These are phyloP conservation scores for Curvularia lunata DNA, from an alignment of 2,329 filamentous ascomycete genomes.

Conservation along the genomic window DNA sequence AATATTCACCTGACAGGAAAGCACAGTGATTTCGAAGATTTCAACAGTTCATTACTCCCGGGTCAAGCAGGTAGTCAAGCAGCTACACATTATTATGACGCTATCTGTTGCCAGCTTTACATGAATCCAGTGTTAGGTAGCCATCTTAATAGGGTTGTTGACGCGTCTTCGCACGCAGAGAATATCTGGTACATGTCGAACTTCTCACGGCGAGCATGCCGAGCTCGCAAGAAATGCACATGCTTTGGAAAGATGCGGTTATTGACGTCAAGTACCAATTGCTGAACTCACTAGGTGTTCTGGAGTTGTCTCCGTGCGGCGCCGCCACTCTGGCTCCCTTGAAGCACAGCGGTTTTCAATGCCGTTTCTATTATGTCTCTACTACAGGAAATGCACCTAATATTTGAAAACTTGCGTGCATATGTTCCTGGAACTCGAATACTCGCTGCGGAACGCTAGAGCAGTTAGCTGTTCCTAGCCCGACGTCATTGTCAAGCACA, in stretches of 20 bases:
- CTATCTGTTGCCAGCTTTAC: background rate
- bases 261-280: constrained; percentile 7
- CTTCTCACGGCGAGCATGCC: background rate
- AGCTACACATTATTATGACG: background rate
- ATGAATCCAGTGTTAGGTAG: background rate
- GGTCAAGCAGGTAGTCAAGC: too few species aligned
- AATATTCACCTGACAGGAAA: background rate
- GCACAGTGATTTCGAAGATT: background rate
- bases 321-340: background rate
- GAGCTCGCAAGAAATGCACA: background rate
- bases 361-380: background rate
- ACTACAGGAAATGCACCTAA: background rate
- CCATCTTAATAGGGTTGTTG: background rate
- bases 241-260: constrained; percentile 1
- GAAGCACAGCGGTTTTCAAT: constrained; percentile 1
- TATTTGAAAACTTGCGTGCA: background rate
- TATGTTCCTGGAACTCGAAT: background rate
- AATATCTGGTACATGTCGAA: background rate
- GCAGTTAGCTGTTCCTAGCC: background rate
- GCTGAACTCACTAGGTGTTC: background rate
- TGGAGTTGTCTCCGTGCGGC: constrained; percentile 7
- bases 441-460: background rate
- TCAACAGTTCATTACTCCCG: background rate
- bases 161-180: background rate
- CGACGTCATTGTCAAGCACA: constrained; percentile 5